phyloP scores from a whole-genome alignment of 2,329 filamentous ascomycete genomes.

The Daldinia sp. region DNA sequence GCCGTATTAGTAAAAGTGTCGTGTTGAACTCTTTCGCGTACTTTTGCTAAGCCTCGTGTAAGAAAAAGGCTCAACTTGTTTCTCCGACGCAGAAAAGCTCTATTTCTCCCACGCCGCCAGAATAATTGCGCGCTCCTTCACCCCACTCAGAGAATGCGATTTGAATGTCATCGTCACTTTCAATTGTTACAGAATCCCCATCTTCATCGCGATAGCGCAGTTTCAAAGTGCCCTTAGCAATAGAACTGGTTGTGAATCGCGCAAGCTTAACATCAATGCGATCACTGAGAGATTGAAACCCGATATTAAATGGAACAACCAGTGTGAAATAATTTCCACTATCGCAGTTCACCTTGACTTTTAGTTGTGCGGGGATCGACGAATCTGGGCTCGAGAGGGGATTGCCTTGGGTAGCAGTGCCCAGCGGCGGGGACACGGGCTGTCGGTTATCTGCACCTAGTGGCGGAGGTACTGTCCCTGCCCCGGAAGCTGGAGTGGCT shows the following conservation, averaged over 20 bases:
- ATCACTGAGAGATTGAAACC: conserved; percentile 92
- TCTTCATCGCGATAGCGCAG: conserved; percentile 93
- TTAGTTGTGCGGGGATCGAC: conserved; percentile 79
- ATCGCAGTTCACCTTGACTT: conserved; percentile 94
- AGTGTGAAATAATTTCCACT: conserved; percentile 88
- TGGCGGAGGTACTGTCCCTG: conserved; percentile 52
- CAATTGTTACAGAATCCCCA: conserved; percentile 91
- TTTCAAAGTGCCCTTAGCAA: conserved; percentile 84
- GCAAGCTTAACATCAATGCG: conserved; percentile 96
- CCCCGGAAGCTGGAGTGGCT: conserved; percentile 57
- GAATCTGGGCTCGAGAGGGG: conserved; percentile 62
- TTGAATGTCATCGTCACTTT: conserved; percentile 95
- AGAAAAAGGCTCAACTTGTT: conserved; percentile 41
- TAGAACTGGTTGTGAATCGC: conserved; percentile 85
- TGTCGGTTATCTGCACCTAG: conserved; percentile 56
- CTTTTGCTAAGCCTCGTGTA: conserved; percentile 4
- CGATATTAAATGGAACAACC: conserved; percentile 96
- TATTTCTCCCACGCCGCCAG: conserved; percentile 86
- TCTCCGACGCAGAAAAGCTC: conserved; percentile 82
- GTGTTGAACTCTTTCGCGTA: conserved; percentile 9
- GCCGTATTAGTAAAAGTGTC: conserved; percentile 16
- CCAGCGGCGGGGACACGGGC: conserved; percentile 62
- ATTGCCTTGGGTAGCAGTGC: conserved; percentile 52
- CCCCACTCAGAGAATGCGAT: conserved; percentile 96
- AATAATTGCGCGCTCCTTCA: conserved; percentile 71